Evolutionary conservation across 2,329 filamentous ascomycete species (phyloP).

Genomic region (Colletotrichum acutatum): DNA sequence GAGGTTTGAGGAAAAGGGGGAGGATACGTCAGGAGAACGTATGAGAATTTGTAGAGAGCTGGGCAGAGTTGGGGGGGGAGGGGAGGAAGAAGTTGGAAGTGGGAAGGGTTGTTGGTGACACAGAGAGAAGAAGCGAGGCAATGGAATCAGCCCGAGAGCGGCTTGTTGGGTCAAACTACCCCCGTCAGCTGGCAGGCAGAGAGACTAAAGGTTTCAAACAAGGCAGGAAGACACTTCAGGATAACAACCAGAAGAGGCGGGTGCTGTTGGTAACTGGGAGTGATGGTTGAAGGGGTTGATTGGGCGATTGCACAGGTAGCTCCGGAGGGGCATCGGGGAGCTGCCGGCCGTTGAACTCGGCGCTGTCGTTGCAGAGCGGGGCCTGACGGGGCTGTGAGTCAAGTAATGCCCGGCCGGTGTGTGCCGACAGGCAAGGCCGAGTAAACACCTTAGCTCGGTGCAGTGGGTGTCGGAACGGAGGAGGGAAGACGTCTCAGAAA

Average conservation of each 20-base stretch:
- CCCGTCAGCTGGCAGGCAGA: neutral
- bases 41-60: neutral
- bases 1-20: neutral
- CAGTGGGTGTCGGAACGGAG: neutral
- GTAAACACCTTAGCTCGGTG: neutral
- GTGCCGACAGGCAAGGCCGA: neutral
- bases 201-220: neutral
- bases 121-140: neutral
- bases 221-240: neutral
- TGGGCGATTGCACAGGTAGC: neutral
- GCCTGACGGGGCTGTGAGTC: conserved; percentile 8
- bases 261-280: neutral
- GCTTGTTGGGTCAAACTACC: neutral
- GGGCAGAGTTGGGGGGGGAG: neutral
- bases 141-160: neutral
- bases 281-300: neutral
- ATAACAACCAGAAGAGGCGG: neutral
- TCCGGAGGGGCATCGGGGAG: neutral
- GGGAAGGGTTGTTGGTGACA: conserved; percentile 8
- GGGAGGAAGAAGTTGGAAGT: neutral
- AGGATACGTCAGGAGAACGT: neutral
- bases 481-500: neutral
- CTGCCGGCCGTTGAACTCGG: conserved; percentile 18
- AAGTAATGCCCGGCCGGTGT: neutral
- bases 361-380: conserved; percentile 21